A percentile compares a stretch with the other conserved stretches of the same genome.
Conservation (phyloP, 345 rosid genomes). For the Lagerstroemia speciosa region DNA sequence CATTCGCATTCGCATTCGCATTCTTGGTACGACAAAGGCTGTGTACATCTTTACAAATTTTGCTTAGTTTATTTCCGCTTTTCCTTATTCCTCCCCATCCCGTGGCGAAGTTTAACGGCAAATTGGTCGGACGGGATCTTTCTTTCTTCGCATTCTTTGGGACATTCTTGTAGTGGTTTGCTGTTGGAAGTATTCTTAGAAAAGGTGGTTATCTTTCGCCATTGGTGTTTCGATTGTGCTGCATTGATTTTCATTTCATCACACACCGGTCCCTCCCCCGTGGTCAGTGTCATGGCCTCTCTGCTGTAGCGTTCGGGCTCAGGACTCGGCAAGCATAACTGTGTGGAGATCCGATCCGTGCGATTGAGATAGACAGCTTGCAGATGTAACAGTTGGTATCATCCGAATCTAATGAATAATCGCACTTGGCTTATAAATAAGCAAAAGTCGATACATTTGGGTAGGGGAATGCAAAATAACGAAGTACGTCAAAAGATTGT, state of each 20-base stretch:
- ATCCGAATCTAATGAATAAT: too few species aligned
- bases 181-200: neutral
- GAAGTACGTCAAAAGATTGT: too few species aligned
- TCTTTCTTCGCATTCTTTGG: neutral
- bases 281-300: too few species aligned
- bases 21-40: constrained; percentile 15
- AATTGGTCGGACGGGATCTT: neutral
- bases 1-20: constrained; percentile 20
- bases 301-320: too few species aligned
- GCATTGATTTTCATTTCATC: neutral
- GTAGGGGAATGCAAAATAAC: too few species aligned
- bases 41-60: constrained; percentile 67
- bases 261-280: too few species aligned
- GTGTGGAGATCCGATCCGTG: too few species aligned
- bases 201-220: neutral
- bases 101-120: neutral
- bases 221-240: neutral
- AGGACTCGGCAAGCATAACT: too few species aligned
- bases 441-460: too few species aligned
- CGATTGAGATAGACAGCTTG: too few species aligned
- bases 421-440: too few species aligned
- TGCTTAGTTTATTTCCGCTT: constrained; percentile 26
- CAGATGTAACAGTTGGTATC: too few species aligned
- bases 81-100: neutral
- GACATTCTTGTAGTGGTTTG: neutral